phyloP scores from a whole-genome alignment of 192 early-diverging fungal species.

The Podochytrium sp. region DNA sequence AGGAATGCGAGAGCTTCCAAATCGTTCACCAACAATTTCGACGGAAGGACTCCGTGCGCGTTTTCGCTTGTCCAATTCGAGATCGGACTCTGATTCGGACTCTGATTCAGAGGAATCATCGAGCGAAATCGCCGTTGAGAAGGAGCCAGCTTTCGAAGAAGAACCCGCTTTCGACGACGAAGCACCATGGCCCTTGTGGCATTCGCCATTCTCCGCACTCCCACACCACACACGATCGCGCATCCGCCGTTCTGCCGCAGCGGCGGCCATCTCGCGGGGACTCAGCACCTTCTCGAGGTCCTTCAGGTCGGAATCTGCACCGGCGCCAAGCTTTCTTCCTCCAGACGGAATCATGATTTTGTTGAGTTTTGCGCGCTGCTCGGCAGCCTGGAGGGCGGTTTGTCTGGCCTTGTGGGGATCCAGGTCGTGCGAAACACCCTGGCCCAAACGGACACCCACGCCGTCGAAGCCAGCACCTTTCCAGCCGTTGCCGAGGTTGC shows the following conservation, averaged over 20 bases:
- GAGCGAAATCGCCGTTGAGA: background rate
- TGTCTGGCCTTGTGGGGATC: constrained; percentile 35
- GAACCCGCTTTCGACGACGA: background rate
- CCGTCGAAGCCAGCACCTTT: constrained; percentile 62
- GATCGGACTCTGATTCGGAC: background rate
- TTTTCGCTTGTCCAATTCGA: background rate
- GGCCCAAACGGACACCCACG: constrained; percentile 54
- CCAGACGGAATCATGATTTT: constrained; percentile 65
- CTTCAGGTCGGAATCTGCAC: background rate
- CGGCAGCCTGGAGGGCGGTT: constrained; percentile 59
- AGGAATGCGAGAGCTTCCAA: background rate
- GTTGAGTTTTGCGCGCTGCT: constrained; percentile 46
- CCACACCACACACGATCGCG: constrained; percentile 75
- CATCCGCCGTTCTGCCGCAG: constrained; percentile 69
- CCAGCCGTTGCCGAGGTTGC: constrained; percentile 50
- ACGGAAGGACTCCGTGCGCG: background rate
- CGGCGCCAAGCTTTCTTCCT: constrained; percentile 42
- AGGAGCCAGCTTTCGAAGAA: background rate
- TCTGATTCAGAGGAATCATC: background rate
- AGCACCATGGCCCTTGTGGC: background rate
- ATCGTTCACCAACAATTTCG: background rate
- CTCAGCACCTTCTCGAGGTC: constrained; percentile 37
- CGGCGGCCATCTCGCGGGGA: constrained; percentile 64
- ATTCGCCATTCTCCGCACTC: constrained; percentile 19
- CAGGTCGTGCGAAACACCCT: constrained; percentile 37